Evolutionary conservation across 2,329 filamentous ascomycete species (phyloP).

Genomic region (Bipolaris sorokiniana): DNA sequence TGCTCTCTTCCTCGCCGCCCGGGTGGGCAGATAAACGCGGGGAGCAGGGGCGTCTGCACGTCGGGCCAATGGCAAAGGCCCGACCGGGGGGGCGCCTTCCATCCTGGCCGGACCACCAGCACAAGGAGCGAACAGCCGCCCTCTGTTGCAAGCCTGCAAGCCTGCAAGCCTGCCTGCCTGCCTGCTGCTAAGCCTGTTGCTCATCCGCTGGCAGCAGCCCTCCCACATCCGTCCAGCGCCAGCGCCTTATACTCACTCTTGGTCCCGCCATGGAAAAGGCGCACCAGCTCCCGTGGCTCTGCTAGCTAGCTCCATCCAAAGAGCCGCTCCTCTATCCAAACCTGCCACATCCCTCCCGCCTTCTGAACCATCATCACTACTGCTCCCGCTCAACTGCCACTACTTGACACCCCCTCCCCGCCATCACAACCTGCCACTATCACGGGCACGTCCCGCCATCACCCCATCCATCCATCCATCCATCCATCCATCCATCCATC

Average conservation of each 20-base stretch:
- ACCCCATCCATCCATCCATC: background rate
- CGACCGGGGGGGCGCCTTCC: slow-evolving; percentile 17
- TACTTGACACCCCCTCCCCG: background rate
- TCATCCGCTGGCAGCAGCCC: slow-evolving; percentile 36
- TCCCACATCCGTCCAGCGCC: slow-evolving; percentile 28
- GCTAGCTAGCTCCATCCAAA: slow-evolving; percentile 17
- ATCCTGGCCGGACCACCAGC: slow-evolving; percentile 26
- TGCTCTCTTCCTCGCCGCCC: slow-evolving; percentile 19
- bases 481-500: background rate
- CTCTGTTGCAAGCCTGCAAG: slow-evolving; percentile 22
- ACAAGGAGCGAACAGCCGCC: slow-evolving; percentile 41
- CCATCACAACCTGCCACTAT: background rate
- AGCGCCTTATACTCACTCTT: slow-evolving; percentile 42
- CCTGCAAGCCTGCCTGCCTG: too few species aligned
- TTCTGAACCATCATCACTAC: too few species aligned
- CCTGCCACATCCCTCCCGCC: slow-evolving; percentile 3
- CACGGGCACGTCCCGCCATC: background rate
- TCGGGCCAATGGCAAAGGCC: slow-evolving; percentile 19
- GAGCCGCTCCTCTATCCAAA: slow-evolving; percentile 14
- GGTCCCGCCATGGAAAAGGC: slow-evolving; percentile 34
- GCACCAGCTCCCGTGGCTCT: slow-evolving; percentile 32
- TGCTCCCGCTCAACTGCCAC: background rate
- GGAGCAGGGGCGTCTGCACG: slow-evolving; percentile 25
- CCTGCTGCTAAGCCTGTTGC: slow-evolving; percentile 14
- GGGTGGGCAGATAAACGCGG: slow-evolving; percentile 31